Evolutionary conservation across 805 yeast species (phyloP), one percentile per base, ranked within the genome.

Genomic region (Kuraishia molischiana): DNA sequence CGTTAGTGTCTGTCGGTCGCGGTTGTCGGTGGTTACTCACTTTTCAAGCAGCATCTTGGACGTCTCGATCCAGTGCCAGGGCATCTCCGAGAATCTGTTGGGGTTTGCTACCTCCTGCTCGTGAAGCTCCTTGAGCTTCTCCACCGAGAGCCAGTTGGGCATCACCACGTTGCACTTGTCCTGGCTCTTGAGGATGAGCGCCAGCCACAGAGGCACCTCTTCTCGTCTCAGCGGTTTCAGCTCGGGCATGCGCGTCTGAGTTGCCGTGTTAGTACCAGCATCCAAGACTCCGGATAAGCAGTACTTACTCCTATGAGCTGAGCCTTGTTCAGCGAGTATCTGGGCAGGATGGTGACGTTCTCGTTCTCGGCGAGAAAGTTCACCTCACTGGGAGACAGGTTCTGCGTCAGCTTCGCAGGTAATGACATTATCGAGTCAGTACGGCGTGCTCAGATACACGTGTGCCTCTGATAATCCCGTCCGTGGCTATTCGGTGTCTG

Each of bases 41-140:
- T 50, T 48, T 11, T 71, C 66, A 4, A 90, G 65, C 35, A 90
- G 60, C 10, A 81, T 67, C 46, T 81, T 84, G 3, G 90, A 73
- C 1, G 82, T 52, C 36, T 90, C 95, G 18, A 87, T 63, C 98
- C 98, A 92, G 53, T 80, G 75, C 77, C 81, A 79, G 0, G 97
- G 97, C 36, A 90, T 58, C 5, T 66, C 59, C 39, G 85, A 72
- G 52, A 90, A 90, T 41, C 72, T 62, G 24, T 69, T 68, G 1
- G 75, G 67, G 39, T 70, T 54, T 4, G 64, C 62, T 24, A 74
- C 61, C 52, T 90, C 97, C 42, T 72, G 79, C 17, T 80, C 85
- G 47, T 82, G 75, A 32, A 69, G 65, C 4, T 63, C 66, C 38
- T 72, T 71, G 40, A 90, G 56, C 36, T 64, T 64, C 15, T 64